phyloP scores from a whole-genome alignment of 2,329 filamentous ascomycete species.

The Huntiella omanensis region DNA sequence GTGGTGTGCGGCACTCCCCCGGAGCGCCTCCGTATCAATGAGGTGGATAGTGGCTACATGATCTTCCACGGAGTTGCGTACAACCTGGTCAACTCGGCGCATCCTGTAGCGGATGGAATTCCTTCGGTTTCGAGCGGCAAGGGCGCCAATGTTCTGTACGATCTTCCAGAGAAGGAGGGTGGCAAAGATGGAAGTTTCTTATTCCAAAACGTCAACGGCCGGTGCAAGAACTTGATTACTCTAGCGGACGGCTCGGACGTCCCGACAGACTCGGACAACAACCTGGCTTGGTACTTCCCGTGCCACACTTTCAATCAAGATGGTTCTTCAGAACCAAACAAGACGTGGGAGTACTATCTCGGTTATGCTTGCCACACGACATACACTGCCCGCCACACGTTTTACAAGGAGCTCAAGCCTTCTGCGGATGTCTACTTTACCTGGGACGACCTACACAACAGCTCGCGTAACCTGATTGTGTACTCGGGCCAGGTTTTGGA shows the following conservation, averaged over 20 bases:
- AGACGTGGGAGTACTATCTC: conserved; percentile 53
- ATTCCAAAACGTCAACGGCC: conserved; percentile 96
- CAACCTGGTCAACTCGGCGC: conserved; percentile 55
- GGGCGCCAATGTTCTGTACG: conserved; percentile 66
- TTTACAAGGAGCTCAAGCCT: conserved; percentile 49
- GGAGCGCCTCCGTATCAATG: conserved; percentile 59
- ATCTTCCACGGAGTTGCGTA: conserved; percentile 92
- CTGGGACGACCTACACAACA: conserved; percentile 86
- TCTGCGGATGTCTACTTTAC: conserved; percentile 86
- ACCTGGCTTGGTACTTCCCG: conserved; percentile 93
- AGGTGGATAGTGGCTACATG: conserved; percentile 70
- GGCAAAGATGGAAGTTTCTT: conserved; percentile 92
- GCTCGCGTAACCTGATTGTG: conserved; percentile 72
- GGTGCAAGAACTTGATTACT: conserved; percentile 82
- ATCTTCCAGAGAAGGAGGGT: conserved; percentile 61
- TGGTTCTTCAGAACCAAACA: conserved; percentile 61
- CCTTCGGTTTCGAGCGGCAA: conserved; percentile 28
- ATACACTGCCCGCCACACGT: conserved; percentile 43
- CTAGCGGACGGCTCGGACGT: conserved; percentile 52
- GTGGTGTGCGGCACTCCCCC: conserved; percentile 63
- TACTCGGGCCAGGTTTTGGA: conserved; percentile 91
- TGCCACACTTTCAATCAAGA: conserved; percentile 87
- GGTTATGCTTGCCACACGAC: conserved; percentile 86
- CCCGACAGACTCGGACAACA: conserved; percentile 49
- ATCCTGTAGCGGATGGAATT: conserved; percentile 67